Evolutionary conservation across 2,329 filamentous ascomycete species (phyloP), one percentile per base, ranked within the genome.

Genomic region (Aureobasidium sp.): DNA sequence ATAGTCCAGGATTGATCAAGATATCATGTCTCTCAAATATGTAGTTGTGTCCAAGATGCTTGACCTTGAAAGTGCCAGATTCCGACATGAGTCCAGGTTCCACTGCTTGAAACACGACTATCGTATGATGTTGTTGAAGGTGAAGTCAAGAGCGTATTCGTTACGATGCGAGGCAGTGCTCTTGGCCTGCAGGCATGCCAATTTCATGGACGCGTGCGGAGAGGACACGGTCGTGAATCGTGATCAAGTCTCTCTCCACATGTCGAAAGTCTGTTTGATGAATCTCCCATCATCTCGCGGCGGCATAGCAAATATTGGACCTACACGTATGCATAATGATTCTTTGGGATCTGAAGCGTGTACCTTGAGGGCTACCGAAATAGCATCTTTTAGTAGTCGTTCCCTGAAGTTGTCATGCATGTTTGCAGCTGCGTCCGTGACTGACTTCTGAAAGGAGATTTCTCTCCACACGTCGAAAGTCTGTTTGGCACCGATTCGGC

Each of bases 401-500:
- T 17, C 6, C 11, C 1, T 6, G 9, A 5, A 25, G 12, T 27
- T 12, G 27, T 14, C 6, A 20, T 25, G 20, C 14, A 25, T 1
- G 12, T 12, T 25, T 44, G 25, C 22, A 47, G 44, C 17, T 29
- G 29, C 25, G 5, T 29, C 44, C 15, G 22, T 47, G 44, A 47
- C 25, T 17, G 17, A 47, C 22, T 47, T 48, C 22, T 7, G 22
- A 12, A 31, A 53, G 31, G 34, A 27, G 25, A 17, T 7, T 42
- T 22, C 49, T 57, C 53, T 57, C 39, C 53, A 45, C 53, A 36
- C 7, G 15, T 52, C 37, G 25, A 45, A 57, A 57, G 53, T 44
- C 20, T 44, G 53, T 45, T 57, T 45, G 41, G 45, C 52, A 12
- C 39, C 39, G 29, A 57, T 34, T 45, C 15, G 53, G 53, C 45